Base-by-base conservation (phyloP, 2,329 filamentous ascomycete species). In the Epichloe sp. region DNA sequence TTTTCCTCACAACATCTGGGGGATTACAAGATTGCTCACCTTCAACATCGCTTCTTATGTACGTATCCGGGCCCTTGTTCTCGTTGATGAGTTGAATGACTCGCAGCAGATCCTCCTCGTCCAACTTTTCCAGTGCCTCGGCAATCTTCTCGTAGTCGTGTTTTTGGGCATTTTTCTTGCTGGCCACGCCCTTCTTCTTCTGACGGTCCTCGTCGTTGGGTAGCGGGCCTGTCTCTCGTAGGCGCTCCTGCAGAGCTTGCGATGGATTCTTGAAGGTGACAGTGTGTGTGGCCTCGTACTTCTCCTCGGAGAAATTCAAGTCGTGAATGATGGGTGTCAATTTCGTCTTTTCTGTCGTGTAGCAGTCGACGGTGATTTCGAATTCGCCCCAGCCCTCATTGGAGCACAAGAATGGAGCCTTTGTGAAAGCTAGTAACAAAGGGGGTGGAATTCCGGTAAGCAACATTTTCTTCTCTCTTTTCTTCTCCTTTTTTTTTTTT, bases 351-450 rank as follows among this genome's bases (percentile, higher is more conserved):
- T 93, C 88, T 34, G 85, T 82, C 43, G 85, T 86, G 63, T 83
- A 85, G 59, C 94, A 78, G 55, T 86, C 81, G 62, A 97, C 93
- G 46, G 75, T 77, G 82, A 98, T 91, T 65, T 97, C 93, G 66
- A 98, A 98, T 71, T 97, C 93, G 63, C 93, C 93, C 93, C 93
- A 98, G 59, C 93, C 93, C 70, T 96, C 87, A 69, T 98, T 95
- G 56, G 82, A 76, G 68, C 95, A 95, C 57, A 78, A 78, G 72
- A 97, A 98, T 0, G 93, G 93, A 0, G 89, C 80, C 57, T 86
- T 83, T 63, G 83, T 84, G 72, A 95, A 85, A 23, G 80, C 87
- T 93, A 46, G 21, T 47, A 21, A 31, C 37, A 42, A 11, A 12
- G 17, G 38, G 10, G 10, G 21, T 12, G 15, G 47, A 38, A 6